Base-by-base conservation (phyloP, 441 rosid genomes). In the Metrosideros polymorpha region DNA sequence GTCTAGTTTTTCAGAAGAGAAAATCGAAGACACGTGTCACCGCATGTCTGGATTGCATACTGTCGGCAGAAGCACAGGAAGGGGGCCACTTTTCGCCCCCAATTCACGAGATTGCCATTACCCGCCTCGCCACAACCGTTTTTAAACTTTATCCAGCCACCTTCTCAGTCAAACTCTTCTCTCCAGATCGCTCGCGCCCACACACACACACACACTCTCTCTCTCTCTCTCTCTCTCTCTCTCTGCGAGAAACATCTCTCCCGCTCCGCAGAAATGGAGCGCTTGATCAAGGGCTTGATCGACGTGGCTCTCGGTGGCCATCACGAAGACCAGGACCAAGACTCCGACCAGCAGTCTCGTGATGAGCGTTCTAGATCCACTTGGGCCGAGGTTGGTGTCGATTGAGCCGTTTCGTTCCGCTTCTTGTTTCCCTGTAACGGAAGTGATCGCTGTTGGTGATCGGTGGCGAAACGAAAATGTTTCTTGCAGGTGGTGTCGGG, bases 351-450 rank as follows among this genome's bases (percentile, higher is more conserved):
- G 15, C 88, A 42, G 82, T 82, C 85, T 53, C 91, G 91, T 25
- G 94, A 93, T 54, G 94, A 92, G 75, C 95, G 92, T 53, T 90
- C 97, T 87, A 92, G 96, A 94, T 95, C 98, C 86, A 90, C 90
- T 84, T 95, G 99, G 99, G 97, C 99, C 29, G 84, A 94, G 93
- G 98, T 93, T 19, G 13, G 90, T 83, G 29, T 86, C 52, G 39
- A 18, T 53, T 55, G 29, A 29, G 76, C 29, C 59, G 42, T 35
- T 10, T 85, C 39, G 53, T 88, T 35, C 53, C 17, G 17, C 82
- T 14, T 57, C 24, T 42, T 30, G 10, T 27, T 39, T 71, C 4
- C n/a, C 47, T 71, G 47, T 35, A 0, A 22, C 9, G 79, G n/a
- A 71, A 42, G 82, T 22, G 84, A 42, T 25, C 14, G 32, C 6